Conservation (phyloP, 164 flowering plant species). For the Buxus sempervirens region DNA sequence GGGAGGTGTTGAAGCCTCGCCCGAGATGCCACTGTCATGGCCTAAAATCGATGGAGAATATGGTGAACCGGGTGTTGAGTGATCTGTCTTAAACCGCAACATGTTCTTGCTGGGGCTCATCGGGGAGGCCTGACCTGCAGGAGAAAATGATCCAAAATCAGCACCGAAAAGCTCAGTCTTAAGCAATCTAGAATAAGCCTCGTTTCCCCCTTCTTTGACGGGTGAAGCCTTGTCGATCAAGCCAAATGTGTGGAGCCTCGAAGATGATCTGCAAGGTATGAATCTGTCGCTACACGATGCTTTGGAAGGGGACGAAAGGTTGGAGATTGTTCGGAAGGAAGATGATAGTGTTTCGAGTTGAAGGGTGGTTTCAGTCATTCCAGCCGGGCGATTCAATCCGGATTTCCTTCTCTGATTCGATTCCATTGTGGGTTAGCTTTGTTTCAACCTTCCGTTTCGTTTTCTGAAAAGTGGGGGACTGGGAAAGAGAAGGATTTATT, state of each 20-base stretch:
- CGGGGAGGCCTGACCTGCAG: constrained; percentile 74
- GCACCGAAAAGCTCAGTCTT: constrained; percentile 81
- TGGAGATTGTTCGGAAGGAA: constrained; percentile 41
- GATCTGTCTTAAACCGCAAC: constrained; percentile 85
- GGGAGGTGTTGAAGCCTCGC: constrained; percentile 65
- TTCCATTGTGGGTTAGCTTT: constrained; percentile 38
- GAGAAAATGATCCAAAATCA: constrained; percentile 68
- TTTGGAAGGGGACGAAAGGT: constrained; percentile 55
- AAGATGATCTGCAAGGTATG: constrained; percentile 93
- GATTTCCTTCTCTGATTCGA: constrained; percentile 45
- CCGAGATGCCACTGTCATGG: constrained; percentile 40
- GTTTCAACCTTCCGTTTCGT: not conserved
- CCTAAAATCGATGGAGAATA: constrained; percentile 63
- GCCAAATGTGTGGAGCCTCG: constrained; percentile 85
- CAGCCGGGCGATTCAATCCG: constrained; percentile 80
- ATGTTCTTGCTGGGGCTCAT: constrained; percentile 85
- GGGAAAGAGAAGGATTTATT: not conserved
- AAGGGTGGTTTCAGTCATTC: constrained; percentile 66
- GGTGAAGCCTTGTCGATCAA: constrained; percentile 79
- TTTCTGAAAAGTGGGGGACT: not conserved
- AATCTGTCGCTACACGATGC: constrained; percentile 79
- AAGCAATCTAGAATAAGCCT: constrained; percentile 66
- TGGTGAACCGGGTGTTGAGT: constrained; percentile 66
- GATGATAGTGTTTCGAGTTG: constrained; percentile 51
- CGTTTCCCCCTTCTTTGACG: constrained; percentile 77